Percentiles rank a stretch among this genome's conserved stretches.
phyloP scores from a whole-genome alignment of 176 grass and related monocot genomes.

The Aegilops tauschii region DNA sequence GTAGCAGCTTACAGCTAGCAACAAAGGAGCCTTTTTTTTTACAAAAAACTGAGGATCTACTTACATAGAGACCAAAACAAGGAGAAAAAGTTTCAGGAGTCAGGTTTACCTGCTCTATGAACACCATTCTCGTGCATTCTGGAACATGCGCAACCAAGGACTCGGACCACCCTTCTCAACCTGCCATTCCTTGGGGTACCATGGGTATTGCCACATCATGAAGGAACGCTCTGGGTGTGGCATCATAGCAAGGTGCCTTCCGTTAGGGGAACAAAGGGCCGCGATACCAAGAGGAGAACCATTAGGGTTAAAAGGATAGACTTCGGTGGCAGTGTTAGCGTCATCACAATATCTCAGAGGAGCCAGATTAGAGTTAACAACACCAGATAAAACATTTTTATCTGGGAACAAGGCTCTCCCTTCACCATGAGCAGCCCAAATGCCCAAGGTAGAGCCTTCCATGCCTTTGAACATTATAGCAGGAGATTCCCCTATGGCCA shows the following conservation, averaged over 20 bases:
- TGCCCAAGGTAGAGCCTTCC: slow-evolving; percentile 79
- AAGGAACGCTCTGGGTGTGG: slow-evolving; percentile 93
- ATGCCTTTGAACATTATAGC: slow-evolving; percentile 92
- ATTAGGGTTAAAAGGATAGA: slow-evolving; percentile 96
- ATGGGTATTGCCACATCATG: slow-evolving; percentile 99
- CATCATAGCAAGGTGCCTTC: slow-evolving; percentile 94
- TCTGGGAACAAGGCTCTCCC: slow-evolving; percentile 83
- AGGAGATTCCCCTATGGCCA: slow-evolving; percentile 62
- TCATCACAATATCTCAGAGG: slow-evolving; percentile 81
- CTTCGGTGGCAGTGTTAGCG: slow-evolving; percentile 54
- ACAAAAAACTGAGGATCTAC: neutral
- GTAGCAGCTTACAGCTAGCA: neutral
- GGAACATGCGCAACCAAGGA: slow-evolving; percentile 87
- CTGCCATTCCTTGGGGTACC: slow-evolving; percentile 88
- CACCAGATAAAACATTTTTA: slow-evolving; percentile 44
- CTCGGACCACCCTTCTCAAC: slow-evolving; percentile 74
- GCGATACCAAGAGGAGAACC: slow-evolving; percentile 87
- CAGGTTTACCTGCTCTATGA: slow-evolving; percentile 42
- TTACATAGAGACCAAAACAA: slow-evolving; percentile 5
- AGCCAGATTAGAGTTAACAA: slow-evolving; percentile 61
- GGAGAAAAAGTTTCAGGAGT: neutral
- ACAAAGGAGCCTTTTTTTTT: too few relatives aligned
- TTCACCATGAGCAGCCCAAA: slow-evolving; percentile 85
- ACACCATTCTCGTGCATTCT: slow-evolving; percentile 89
- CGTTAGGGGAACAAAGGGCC: slow-evolving; percentile 82